These are phyloP conservation scores for Diaporthe capsici DNA, from an alignment of 2,329 filamentous ascomycete species.

Conservation along the genomic window DNA sequence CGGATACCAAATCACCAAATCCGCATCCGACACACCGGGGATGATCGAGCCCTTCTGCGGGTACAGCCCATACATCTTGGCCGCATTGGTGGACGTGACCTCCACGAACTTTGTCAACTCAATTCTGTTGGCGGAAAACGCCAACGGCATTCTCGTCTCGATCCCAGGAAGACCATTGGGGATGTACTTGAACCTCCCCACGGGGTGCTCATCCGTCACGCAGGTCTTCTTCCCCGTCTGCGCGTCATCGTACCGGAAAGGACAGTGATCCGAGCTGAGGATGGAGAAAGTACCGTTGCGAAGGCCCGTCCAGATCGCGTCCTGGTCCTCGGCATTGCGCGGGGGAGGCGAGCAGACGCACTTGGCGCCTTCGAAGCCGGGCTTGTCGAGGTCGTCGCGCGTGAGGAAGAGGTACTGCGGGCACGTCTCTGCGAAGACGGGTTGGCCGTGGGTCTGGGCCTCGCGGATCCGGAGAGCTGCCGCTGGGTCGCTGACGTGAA, in stretches of 20 bases:
- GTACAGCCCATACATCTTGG: conserved; percentile 70
- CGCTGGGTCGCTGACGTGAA: conserved; percentile 64
- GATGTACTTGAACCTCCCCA: conserved; percentile 66
- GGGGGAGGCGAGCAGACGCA: conserved; percentile 69
- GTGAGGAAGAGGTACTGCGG: conserved; percentile 70
- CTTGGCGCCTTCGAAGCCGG: conserved; percentile 68
- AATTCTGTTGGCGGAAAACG: conserved; percentile 57
- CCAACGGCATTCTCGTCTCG: conserved; percentile 66
- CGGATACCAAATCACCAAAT: conserved; percentile 71
- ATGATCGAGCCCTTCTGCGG: conserved; percentile 63
- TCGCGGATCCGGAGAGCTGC: conserved; percentile 61
- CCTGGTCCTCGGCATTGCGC: conserved; percentile 60
- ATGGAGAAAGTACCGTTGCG: conserved; percentile 67
- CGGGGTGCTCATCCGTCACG: conserved; percentile 59
- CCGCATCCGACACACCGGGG: conserved; percentile 66
- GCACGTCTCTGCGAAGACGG: conserved; percentile 68
- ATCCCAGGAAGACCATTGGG: conserved; percentile 70
- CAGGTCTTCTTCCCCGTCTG: conserved; percentile 62
- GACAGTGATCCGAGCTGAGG: conserved; percentile 62
- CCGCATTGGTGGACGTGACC: conserved; percentile 66
- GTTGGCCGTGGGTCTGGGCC: conserved; percentile 62
- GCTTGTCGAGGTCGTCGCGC: conserved; percentile 62
- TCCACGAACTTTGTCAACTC: conserved; percentile 65
- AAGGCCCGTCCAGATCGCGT: conserved; percentile 65
- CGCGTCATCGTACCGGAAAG: conserved; percentile 63